Base-by-base conservation (phyloP, 176 grass and related monocot species). In the Sorghum bicolor region DNA sequence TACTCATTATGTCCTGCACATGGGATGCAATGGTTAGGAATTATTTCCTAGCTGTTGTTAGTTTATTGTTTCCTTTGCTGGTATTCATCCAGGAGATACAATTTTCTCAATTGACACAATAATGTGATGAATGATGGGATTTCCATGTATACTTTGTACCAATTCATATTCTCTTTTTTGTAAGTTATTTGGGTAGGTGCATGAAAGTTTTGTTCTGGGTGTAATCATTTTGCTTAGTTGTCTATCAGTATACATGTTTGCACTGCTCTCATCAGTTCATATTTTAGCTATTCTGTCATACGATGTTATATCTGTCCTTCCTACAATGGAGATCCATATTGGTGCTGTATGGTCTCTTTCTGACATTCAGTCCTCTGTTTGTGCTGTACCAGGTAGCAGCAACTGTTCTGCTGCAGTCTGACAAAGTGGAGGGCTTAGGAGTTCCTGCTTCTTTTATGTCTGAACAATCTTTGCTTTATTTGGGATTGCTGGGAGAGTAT, bases 401-500 rank as follows among this genome's bases (percentile, higher is more conserved):
- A 66, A 71, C 53, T 77, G 34, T 53, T 77, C 19, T 81, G 67
- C 79, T 69, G 22, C 74, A 69, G 72, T 86, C 66, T 60, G 72
- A 24, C 73, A 87, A 89, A 82, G 89, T 85, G 84, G 89, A 85
- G 87, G 43, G 62, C 30, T 77, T 48, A 48, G 74, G 86, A 58
- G 72, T 82, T 47, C 61, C 57, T 87, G 89, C 29, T 84, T 94
- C 73, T 82, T 94, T 91, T 72, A 91, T 91, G 89, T 91, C 87
- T 87, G 89, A 87, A 89, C 77, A 82, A 85, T 65, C 29, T 55
- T 72, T 45, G 63, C 84, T 79, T 73, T 89, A 82, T 61, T 89
- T 94, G 67, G 84, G 29, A 79, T 91, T 91, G 77, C 74, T 89
- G 75, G 92, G 81, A 87, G 86, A 87, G 76, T 85, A 84, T 87